A percentile compares a stretch with the other conserved stretches of the same genome.
Conservation (phyloP, 768 basidiomycete genomes). For the Epithele typhae region DNA sequence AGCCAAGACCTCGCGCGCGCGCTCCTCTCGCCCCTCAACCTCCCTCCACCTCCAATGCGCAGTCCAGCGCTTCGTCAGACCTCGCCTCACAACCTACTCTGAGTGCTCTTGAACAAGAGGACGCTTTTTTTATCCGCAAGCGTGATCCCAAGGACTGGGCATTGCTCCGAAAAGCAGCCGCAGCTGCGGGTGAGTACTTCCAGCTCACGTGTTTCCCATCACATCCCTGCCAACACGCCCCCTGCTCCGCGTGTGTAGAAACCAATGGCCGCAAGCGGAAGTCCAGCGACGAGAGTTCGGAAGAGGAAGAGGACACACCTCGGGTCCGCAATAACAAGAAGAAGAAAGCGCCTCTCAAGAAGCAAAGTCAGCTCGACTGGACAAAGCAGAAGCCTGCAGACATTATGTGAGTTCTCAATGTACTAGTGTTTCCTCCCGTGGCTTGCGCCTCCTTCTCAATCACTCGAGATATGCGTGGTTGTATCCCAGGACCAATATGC, state of each 20-base stretch:
- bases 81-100: no score
- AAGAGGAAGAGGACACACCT: constrained; percentile 9
- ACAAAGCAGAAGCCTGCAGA: constrained; percentile 9
- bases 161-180: constrained; percentile 49
- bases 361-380: constrained; percentile 13
- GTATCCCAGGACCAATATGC: no score
- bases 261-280: constrained; percentile 8
- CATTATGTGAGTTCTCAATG: constrained; percentile 5
- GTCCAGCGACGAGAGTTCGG: constrained; percentile 5
- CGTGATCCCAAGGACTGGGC: constrained; percentile 56
- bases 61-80: no score
- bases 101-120: constrained; percentile 55
- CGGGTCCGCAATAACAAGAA: constrained; percentile 2
- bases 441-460: no score
- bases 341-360: neutral
- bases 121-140: constrained; percentile 70
- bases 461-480: no score
- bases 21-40: constrained; percentile 8
- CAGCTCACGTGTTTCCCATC: neutral
- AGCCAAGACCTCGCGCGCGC: constrained; percentile 36
- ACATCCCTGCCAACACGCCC: neutral
- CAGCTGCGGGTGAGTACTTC: constrained; percentile 54
- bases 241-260: constrained; percentile 5
- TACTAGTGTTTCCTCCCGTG: neutral
- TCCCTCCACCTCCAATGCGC: no score